These are phyloP conservation scores for Pseudogymnoascus sp. DNA, from an alignment of 2,329 filamentous ascomycete species.

Conservation along the genomic window DNA sequence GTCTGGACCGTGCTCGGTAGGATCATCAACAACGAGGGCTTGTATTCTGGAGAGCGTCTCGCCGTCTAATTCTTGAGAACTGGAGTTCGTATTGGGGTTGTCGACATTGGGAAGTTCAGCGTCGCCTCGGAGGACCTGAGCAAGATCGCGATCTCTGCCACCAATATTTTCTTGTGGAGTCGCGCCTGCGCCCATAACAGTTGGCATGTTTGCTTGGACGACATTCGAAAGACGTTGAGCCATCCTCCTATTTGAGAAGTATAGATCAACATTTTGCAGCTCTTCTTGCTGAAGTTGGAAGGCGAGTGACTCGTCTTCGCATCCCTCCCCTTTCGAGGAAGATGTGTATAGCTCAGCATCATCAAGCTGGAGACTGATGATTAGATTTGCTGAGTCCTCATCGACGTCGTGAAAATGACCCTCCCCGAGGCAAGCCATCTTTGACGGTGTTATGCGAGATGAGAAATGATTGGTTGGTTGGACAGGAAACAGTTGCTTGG, in stretches of 20 bases:
- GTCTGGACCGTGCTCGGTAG: background rate
- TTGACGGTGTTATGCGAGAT: background rate
- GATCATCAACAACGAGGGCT: background rate
- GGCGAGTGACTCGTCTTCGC: conserved; percentile 13
- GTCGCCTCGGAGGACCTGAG: conserved; percentile 11
- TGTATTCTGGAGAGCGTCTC: background rate
- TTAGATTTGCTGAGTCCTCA: conserved; percentile 15
- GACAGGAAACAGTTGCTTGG: background rate
- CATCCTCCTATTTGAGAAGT: conserved; percentile 17
- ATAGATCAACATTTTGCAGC: conserved; percentile 9
- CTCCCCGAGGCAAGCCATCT: background rate
- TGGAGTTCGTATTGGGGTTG: conserved; percentile 6
- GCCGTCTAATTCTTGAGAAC: background rate
- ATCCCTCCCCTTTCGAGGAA: conserved; percentile 11
- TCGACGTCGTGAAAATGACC: conserved; percentile 12
- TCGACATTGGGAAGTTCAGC: background rate
- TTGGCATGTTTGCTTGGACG: conserved; percentile 17
- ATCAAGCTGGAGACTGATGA: conserved; percentile 21
- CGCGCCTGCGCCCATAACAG: conserved; percentile 9
- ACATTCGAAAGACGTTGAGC: conserved; percentile 19
- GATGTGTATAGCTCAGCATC: conserved; percentile 13
- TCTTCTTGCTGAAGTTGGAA: conserved; percentile 14
- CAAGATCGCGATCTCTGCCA: conserved; percentile 14
- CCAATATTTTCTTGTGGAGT: conserved; percentile 14
- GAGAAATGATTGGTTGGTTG: background rate